Evolutionary conservation across 2,329 filamentous ascomycete genomes (phyloP).

Genomic region (Mycogone perniciosa): DNA sequence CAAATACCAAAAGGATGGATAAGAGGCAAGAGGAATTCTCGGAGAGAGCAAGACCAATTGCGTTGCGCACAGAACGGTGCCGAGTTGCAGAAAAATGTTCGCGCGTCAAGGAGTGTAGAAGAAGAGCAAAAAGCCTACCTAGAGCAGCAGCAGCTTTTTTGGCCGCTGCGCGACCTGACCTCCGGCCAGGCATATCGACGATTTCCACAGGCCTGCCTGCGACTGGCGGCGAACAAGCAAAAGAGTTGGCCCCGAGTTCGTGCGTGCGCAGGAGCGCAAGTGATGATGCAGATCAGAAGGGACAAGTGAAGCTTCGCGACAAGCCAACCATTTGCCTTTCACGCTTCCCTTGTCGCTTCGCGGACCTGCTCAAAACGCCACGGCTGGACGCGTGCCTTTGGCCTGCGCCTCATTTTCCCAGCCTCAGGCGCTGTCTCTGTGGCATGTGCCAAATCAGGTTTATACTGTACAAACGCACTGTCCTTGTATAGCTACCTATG

Average conservation of each 20-base stretch:
- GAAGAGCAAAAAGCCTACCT: constrained; percentile 33
- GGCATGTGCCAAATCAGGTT: background rate
- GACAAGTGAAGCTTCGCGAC: background rate
- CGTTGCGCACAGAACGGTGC: background rate
- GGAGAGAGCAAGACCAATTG: background rate
- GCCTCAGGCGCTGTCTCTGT: background rate
- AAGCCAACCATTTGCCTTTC: background rate
- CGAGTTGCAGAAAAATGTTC: background rate
- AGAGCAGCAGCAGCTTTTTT: constrained; percentile 48
- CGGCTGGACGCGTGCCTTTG: background rate
- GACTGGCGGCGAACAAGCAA: background rate
- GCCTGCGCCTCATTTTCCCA: background rate
- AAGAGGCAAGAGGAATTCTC: background rate
- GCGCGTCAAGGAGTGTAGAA: background rate
- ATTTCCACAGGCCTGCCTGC: background rate
- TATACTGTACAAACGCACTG: background rate
- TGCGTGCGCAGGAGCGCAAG: too few species aligned
- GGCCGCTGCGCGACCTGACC: constrained; percentile 48
- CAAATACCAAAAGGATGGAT: background rate
- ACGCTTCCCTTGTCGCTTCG: background rate
- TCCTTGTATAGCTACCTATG: background rate
- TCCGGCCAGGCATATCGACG: constrained; percentile 34
- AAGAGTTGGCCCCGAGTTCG: too few species aligned
- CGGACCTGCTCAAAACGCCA: background rate
- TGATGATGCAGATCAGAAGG: background rate